Evolutionary conservation across 2,329 filamentous ascomycete species (phyloP), one percentile per base, ranked within the genome.

Genomic region (Capronia epimyces): DNA sequence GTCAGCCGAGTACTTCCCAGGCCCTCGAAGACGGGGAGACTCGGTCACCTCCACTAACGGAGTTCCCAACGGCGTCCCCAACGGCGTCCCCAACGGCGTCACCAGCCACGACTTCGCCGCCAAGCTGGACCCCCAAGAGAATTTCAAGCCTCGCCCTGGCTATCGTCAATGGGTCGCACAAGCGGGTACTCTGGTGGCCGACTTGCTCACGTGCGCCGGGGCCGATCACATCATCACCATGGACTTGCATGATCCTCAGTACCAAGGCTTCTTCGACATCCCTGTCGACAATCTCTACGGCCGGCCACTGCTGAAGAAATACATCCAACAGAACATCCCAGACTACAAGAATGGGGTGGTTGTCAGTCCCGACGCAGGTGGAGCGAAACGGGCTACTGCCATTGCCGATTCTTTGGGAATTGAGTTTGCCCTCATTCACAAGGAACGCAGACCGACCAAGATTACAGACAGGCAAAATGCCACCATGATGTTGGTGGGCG

Each of bases 131-230:
- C 43, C 54, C 53, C 76, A 75, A 50, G 77, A 76, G 62, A 76
- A 84, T 67, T 86, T 86, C 67, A 81, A 89, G 67, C 83, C 88
- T 16, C 90, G 91, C 66, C 88, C 90, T 6, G 93, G 93, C 44
- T 98, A 98, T 70, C 93, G 93, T 74, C 89, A 95, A 73, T 98
- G 93, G 93, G 91, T 98, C 57, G 93, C 93, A 18, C 93, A 97
- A 72, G 90, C 93, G 36, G 93, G 93, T 53, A 97, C 90, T 24
- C 79, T 98, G 50, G 86, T 98, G 43, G 93, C 93, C 44, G 90
- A 97, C 67, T 81, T 98, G 39, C 77, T 98, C 59, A 96, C 89
- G 34, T 96, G 90, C 71, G 91, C 93, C 57, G 93, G 93, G 59
- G 89, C 93, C 40, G 91, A 98, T 68, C 93, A 97, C 70, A 84